These are phyloP conservation scores for Tillandsia leiboldiana DNA, from an alignment of 176 grass and related monocot genomes.

Conservation along the genomic window DNA sequence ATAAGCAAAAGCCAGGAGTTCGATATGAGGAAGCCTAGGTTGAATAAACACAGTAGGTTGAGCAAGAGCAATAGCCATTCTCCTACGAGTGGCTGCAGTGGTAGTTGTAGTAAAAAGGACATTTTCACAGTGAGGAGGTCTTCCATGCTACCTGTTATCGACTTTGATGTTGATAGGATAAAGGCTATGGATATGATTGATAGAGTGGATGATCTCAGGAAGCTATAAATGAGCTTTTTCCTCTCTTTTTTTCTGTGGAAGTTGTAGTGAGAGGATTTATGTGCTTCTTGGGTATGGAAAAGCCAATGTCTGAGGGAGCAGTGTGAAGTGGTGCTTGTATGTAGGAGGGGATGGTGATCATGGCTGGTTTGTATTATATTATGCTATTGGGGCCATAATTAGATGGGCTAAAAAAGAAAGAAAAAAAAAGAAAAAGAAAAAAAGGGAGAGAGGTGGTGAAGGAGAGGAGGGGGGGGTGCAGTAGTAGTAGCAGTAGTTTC, in stretches of 20 bases:
- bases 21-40: conserved; percentile 36
- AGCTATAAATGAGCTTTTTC: conserved; percentile 18
- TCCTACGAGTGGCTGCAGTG: conserved; percentile 34
- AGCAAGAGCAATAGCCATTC: conserved; percentile 94
- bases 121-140: conserved; percentile 40
- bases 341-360: conserved; percentile 12
- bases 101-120: conserved; percentile 43
- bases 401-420: neutral
- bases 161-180: conserved; percentile 64
- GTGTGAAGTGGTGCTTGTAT: no score
- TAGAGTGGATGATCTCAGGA: conserved; percentile 56
- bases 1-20: conserved; percentile 99
- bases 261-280: no score
- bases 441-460: neutral
- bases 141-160: conserved; percentile 63
- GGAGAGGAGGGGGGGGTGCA: conserved; percentile 12
- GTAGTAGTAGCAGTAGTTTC: conserved; percentile 30
- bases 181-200: conserved; percentile 93
- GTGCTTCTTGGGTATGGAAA: no score
- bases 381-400: neutral
- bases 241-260: no score
- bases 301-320: no score
- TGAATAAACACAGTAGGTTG: conserved; percentile 53
- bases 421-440: neutral
- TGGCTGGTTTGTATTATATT: conserved; percentile 24